A percentile compares a stretch with the other conserved stretches of the same genome.
phyloP scores from a whole-genome alignment of 805 yeast genomes.

The Yamadazyma insecticola region DNA sequence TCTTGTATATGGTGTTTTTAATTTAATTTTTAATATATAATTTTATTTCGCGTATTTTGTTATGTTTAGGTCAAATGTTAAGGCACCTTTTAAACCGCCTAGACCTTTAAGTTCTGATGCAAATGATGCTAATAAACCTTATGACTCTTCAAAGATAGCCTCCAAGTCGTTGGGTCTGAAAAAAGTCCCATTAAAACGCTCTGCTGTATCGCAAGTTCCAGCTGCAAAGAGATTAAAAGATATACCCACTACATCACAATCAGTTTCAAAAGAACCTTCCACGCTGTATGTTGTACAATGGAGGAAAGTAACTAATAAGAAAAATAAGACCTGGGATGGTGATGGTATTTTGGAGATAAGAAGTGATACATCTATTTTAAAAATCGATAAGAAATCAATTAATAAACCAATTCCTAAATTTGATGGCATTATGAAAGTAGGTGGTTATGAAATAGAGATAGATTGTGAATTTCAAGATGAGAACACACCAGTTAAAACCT shows the following conservation, averaged over 20 bases:
- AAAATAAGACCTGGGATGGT: constrained; percentile 93
- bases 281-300: constrained; percentile 44
- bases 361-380: constrained; percentile 16
- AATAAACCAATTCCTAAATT: constrained; percentile 7
- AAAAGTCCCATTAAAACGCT: too few species aligned
- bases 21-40: too few species aligned
- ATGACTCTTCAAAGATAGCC: too few species aligned
- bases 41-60: background rate
- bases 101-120: constrained; percentile 14
- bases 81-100: constrained; percentile 55
- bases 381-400: constrained; percentile 23
- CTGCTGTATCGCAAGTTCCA: too few species aligned
- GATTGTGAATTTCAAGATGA: constrained; percentile 39
- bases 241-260: too few species aligned
- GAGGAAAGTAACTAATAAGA: constrained; percentile 68
- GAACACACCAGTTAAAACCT: too few species aligned
- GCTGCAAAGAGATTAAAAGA: too few species aligned
- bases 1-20: too few species aligned
- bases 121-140: background rate
- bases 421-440: constrained; percentile 28
- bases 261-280: too few species aligned
- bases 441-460: constrained; percentile 59
- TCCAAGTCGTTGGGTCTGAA: background rate
- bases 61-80: constrained; percentile 8
- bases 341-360: constrained; percentile 60